phyloP scores from a whole-genome alignment of 163 green algal genomes.

The Coccomyxa subellipsoidea region DNA sequence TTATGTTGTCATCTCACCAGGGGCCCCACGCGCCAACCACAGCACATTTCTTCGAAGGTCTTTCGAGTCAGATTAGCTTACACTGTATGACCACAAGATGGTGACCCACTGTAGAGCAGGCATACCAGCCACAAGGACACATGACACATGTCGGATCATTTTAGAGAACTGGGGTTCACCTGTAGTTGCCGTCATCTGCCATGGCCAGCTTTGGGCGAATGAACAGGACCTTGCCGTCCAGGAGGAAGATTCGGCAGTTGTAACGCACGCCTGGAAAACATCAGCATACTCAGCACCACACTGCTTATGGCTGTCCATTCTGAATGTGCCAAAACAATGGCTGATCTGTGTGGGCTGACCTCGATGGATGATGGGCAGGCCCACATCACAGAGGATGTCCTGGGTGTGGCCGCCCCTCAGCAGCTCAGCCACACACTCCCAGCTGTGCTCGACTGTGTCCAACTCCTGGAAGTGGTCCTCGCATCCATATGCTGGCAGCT shows the following conservation, averaged over 20 bases:
- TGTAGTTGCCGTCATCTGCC: constrained; percentile 98
- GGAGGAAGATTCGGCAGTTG: constrained; percentile 89
- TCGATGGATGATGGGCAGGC: constrained; percentile 87
- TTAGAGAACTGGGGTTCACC: too few relatives aligned
- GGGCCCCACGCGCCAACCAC: too few relatives aligned
- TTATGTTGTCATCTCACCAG: too few relatives aligned
- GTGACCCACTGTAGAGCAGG: too few relatives aligned
- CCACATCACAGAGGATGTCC: constrained; percentile 87
- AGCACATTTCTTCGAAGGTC: too few relatives aligned
- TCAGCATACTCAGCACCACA: neutral
- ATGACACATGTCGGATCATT: too few relatives aligned
- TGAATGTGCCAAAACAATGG: neutral
- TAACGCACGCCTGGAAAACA: constrained; percentile 68
- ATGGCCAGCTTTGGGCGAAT: constrained; percentile 94
- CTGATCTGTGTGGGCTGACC: constrained; percentile 16
- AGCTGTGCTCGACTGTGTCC: constrained; percentile 86
- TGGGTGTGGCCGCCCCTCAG: constrained; percentile 59
- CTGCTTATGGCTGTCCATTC: neutral
- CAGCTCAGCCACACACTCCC: constrained; percentile 70
- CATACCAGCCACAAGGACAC: too few relatives aligned
- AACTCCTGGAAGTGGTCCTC: constrained; percentile 98
- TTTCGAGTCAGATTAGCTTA: too few relatives aligned
- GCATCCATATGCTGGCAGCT: constrained; percentile 95
- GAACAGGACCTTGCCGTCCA: constrained; percentile 81
- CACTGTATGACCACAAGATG: too few relatives aligned